phyloP scores from a whole-genome alignment of 225 moss, liverwort and hornwort genomes.

The Straminergon stramineum region DNA sequence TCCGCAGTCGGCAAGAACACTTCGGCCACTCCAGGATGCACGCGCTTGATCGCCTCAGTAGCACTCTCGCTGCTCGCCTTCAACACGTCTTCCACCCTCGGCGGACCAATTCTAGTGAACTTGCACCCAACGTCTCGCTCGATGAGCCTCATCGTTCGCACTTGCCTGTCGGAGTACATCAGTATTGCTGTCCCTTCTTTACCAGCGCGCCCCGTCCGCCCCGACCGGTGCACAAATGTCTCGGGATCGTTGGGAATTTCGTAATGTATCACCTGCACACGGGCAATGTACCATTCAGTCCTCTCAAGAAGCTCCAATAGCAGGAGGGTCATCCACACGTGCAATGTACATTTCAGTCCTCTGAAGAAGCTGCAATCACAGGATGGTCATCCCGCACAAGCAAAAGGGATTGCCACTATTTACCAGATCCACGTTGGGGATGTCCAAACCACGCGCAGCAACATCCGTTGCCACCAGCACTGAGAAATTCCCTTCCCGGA shows the following conservation, averaged over 20 bases:
- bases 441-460: conserved; percentile 82
- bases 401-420: not conserved
- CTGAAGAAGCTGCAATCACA: not conserved
- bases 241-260: conserved; percentile 86
- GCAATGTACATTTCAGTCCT: not conserved
- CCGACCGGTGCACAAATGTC: conserved; percentile 85
- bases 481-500: conserved; percentile 65
- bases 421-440: conserved; percentile 88
- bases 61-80: conserved; percentile 63
- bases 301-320: not conserved
- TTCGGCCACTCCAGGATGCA: conserved; percentile 55
- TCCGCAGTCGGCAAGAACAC: conserved; percentile 74
- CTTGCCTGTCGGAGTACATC: conserved; percentile 56
- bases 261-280: conserved; percentile 64
- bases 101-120: conserved; percentile 58
- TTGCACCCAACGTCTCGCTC: conserved; percentile 75
- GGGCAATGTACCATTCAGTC: not conserved
- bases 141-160: conserved; percentile 71
- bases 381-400: not conserved
- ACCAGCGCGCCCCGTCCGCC: conserved; percentile 85
- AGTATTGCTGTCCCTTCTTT: conserved; percentile 77
- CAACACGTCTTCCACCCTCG: conserved; percentile 60
- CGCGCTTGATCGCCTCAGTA: conserved; percentile 49
- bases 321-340: not conserved
- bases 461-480: conserved; percentile 93